These are phyloP conservation scores for Myriosclerotinia scirpicola DNA, from an alignment of 2,329 filamentous ascomycete species.

Conservation along the genomic window DNA sequence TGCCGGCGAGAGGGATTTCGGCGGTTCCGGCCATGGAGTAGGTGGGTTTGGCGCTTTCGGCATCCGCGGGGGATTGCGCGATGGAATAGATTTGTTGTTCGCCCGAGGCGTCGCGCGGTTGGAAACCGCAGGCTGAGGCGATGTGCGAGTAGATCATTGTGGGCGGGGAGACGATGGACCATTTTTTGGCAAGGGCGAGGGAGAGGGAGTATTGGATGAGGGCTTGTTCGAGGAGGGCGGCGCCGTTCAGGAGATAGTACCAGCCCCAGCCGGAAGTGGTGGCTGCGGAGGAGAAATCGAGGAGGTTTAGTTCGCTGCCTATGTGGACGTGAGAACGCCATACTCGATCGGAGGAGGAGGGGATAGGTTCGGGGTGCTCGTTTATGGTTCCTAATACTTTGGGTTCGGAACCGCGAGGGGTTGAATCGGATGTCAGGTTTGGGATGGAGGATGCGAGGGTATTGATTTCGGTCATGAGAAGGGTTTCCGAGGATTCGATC, in stretches of 20 bases:
- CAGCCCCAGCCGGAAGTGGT: constrained; percentile 93
- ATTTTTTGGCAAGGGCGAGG: constrained; percentile 71
- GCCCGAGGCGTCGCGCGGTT: constrained; percentile 83
- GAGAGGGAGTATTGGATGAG: constrained; percentile 82
- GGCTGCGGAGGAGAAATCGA: constrained; percentile 82
- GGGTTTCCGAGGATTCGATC: constrained; percentile 63
- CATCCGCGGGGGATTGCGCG: constrained; percentile 63
- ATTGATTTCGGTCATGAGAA: constrained; percentile 65
- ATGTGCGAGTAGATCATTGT: constrained; percentile 92
- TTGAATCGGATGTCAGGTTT: constrained; percentile 77
- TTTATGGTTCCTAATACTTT: constrained; percentile 77
- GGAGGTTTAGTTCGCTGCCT: constrained; percentile 78
- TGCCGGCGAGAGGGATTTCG: constrained; percentile 90
- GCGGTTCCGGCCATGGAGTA: constrained; percentile 83
- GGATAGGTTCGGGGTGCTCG: constrained; percentile 53
- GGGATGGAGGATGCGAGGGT: constrained; percentile 75
- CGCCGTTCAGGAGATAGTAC: constrained; percentile 95
- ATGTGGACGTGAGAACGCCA: constrained; percentile 83
- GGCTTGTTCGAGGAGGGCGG: constrained; percentile 90
- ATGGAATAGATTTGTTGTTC: constrained; percentile 91
- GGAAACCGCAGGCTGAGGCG: constrained; percentile 87
- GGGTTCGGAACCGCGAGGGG: constrained; percentile 68
- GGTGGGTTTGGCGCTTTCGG: constrained; percentile 59
- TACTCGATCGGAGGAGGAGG: constrained; percentile 42
- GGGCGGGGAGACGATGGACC: constrained; percentile 79